A percentile compares a stretch with the other conserved stretches of the same genome.
Evolutionary conservation across 352 stramenopile species (phyloP).

Genomic region (Globisporangium abappressorium): DNA sequence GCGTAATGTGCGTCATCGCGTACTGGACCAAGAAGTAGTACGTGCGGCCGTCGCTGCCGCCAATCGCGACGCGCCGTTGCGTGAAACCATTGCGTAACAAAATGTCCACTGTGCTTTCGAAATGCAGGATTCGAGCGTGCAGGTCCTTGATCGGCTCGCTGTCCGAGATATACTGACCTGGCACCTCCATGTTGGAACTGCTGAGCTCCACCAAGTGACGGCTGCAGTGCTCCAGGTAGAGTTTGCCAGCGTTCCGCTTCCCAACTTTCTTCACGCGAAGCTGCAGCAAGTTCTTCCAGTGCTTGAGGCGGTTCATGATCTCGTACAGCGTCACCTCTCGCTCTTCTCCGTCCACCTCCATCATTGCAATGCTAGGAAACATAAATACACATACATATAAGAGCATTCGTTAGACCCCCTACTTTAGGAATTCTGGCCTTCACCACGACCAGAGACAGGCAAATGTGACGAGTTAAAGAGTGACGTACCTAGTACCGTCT

Average conservation of each 20-base stretch:
- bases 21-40: constrained; percentile 94
- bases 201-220: constrained; percentile 87
- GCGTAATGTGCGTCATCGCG: constrained; percentile 91
- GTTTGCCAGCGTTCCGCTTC: constrained; percentile 63
- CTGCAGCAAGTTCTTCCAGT: constrained; percentile 90
- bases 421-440: too few species aligned
- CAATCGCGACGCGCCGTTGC: constrained; percentile 88
- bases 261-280: constrained; percentile 73
- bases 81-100: constrained; percentile 87
- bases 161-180: constrained; percentile 90
- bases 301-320: constrained; percentile 88
- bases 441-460: too few species aligned
- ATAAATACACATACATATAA: neutral
- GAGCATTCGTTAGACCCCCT: too few species aligned
- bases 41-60: constrained; percentile 83
- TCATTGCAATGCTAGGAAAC: constrained; percentile 10
- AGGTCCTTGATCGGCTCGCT: constrained; percentile 90
- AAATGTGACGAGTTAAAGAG: too few species aligned
- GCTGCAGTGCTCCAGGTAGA: constrained; percentile 87
- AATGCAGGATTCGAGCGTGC: constrained; percentile 88
- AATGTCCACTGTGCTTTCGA: constrained; percentile 86
- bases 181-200: constrained; percentile 88
- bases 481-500: constrained; percentile 17
- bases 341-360: constrained; percentile 18
- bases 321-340: constrained; percentile 63